These are phyloP conservation scores for Calonectria pseudoturangicola DNA, from an alignment of 2,329 filamentous ascomycete genomes.

Conservation along the genomic window DNA sequence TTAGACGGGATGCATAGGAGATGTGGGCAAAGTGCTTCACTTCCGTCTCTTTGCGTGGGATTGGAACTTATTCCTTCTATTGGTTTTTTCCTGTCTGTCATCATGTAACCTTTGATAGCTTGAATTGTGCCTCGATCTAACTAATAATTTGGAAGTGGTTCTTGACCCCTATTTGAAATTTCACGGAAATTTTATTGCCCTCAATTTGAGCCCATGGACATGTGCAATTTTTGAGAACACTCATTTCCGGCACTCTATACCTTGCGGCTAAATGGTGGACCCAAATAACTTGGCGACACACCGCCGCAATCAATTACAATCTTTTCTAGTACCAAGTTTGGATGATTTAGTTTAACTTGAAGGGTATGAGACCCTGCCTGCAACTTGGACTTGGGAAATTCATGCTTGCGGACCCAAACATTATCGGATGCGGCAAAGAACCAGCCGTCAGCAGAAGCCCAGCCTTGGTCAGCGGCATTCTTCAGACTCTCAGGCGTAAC, in stretches of 20 bases:
- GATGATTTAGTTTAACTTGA: slow-evolving; percentile 28
- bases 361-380: slow-evolving; percentile 27
- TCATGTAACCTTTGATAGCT: no score
- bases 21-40: no score
- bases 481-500: slow-evolving; percentile 40
- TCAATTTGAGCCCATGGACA: no score
- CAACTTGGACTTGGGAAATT: neutral
- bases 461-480: slow-evolving; percentile 44
- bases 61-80: no score
- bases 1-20: no score
- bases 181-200: no score
- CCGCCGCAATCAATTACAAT: slow-evolving; percentile 43
- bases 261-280: slow-evolving; percentile 33
- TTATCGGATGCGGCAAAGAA: slow-evolving; percentile 46
- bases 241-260: neutral
- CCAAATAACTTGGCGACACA: slow-evolving; percentile 43
- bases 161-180: no score
- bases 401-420: slow-evolving; percentile 43
- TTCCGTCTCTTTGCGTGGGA: no score
- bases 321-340: slow-evolving; percentile 50
- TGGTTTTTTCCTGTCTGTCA: no score
- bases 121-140: no score
- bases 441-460: slow-evolving; percentile 47
- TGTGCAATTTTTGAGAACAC: neutral
- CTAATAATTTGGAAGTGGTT: no score